Percentiles rank a stretch among this genome's conserved stretches.
Evolutionary conservation across 805 yeast species (phyloP).

Genomic region (Suhomyces xylopsoci): DNA sequence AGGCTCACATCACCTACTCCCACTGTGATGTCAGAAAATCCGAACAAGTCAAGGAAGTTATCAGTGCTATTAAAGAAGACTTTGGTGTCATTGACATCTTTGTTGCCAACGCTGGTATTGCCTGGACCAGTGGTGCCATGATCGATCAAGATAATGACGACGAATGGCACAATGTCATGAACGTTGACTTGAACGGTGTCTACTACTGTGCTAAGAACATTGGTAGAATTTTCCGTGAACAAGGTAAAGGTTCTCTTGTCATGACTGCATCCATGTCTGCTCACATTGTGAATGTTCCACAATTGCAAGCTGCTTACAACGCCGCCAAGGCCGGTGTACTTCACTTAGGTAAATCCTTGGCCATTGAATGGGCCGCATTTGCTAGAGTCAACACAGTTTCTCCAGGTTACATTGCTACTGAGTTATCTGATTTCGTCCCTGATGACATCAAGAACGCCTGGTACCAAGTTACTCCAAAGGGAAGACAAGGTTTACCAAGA

Average conservation of each 20-base stretch:
- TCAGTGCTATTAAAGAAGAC: conserved; percentile 27
- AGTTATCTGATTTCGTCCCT: conserved; percentile 45
- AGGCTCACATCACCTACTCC: conserved; percentile 29
- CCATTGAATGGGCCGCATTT: conserved; percentile 82
- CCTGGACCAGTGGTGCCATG: conserved; percentile 45
- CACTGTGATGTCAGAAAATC: conserved; percentile 40
- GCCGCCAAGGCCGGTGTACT: conserved; percentile 82
- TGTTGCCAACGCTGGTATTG: conserved; percentile 48
- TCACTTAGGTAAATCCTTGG: conserved; percentile 73
- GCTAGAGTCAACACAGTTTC: conserved; percentile 82
- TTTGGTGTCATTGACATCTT: conserved; percentile 41
- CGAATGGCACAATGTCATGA: conserved; percentile 71
- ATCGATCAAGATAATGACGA: conserved; percentile 45
- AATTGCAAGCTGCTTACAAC: conserved; percentile 81
- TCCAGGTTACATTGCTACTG: conserved; percentile 85
- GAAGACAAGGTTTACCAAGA: conserved; percentile 69
- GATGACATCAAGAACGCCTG: conserved; percentile 34
- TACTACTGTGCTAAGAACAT: conserved; percentile 74
- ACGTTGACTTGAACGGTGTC: conserved; percentile 75
- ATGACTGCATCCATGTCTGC: conserved; percentile 90
- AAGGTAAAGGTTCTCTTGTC: conserved; percentile 74
- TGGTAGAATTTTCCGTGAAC: conserved; percentile 70
- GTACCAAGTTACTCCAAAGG: conserved; percentile 57
- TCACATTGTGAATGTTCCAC: conserved; percentile 82
- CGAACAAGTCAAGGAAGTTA: conserved; percentile 34